Percentiles rank a stretch among this genome's conserved stretches.
These are phyloP conservation scores for Hordeum vulgare DNA, from an alignment of 176 grass and related monocot genomes.

Conservation along the genomic window MorexV3_pseudomolecules_assembly NC_058522.1:498169677-498170176, in stretches of 20 bases:
- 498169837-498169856: neutral
- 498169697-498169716: neutral
- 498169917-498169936: neutral
- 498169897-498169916: neutral
- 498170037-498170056: too few species aligned
- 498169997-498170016: too few species aligned
- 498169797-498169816: conserved; percentile 12
- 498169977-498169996: neutral
- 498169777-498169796: neutral
- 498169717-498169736: neutral
- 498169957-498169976: neutral
- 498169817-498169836: neutral
- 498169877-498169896: neutral
- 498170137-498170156: neutral
- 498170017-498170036: too few species aligned
- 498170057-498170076: too few species aligned
- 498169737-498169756: conserved; percentile 5
- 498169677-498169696: neutral
- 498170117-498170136: too few species aligned
- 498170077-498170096: too few species aligned
- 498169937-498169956: neutral
- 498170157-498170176: neutral
- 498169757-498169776: neutral
- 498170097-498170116: too few species aligned
- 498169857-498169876: neutral